A percentile compares a stretch with the other conserved stretches of the same genome.
Conservation (phyloP, 2,329 filamentous ascomycete species). For the Aureobasidium zeae region DNA sequence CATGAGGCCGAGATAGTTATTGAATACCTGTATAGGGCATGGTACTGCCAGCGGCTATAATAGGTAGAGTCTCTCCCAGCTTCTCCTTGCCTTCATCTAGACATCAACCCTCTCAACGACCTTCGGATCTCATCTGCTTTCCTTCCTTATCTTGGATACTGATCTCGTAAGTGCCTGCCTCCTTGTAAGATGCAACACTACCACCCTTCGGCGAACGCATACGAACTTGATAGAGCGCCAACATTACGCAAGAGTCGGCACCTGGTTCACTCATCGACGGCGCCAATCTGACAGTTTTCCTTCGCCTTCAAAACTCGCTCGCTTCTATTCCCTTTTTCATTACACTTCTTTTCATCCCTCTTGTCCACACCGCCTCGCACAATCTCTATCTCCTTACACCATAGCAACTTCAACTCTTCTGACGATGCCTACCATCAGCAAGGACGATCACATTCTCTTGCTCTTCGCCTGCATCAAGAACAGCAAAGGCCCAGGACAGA, state of each 20-base stretch:
- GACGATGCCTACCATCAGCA: conserved; percentile 3
- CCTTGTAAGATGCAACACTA: too few relatives aligned
- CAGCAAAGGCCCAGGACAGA: conserved; percentile 49
- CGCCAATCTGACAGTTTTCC: not conserved
- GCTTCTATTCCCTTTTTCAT: not conserved
- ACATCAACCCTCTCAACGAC: too few relatives aligned
- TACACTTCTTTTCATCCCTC: not conserved
- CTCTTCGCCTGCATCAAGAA: conserved; percentile 57
- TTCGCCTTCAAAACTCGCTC: not conserved
- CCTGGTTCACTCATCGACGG: not conserved
- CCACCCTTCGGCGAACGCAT: not conserved
- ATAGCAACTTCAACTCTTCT: too few relatives aligned
- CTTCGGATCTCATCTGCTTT: too few relatives aligned
- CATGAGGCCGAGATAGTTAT: too few relatives aligned
- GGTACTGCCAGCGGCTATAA: too few relatives aligned
- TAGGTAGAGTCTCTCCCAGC: too few relatives aligned
- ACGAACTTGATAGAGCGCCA: not conserved
- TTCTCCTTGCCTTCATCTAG: too few relatives aligned
- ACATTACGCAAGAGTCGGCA: too few relatives aligned
- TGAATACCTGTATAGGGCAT: too few relatives aligned
- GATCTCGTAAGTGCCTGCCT: too few relatives aligned
- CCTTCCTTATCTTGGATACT: too few relatives aligned
- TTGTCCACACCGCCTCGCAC: not conserved
- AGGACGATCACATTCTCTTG: conserved; percentile 53
- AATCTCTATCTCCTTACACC: not conserved